Percentiles rank a stretch among this genome's conserved stretches.
These are phyloP conservation scores for Candida orba DNA, from an alignment of 805 yeast species.

Conservation along the genomic window DNA sequence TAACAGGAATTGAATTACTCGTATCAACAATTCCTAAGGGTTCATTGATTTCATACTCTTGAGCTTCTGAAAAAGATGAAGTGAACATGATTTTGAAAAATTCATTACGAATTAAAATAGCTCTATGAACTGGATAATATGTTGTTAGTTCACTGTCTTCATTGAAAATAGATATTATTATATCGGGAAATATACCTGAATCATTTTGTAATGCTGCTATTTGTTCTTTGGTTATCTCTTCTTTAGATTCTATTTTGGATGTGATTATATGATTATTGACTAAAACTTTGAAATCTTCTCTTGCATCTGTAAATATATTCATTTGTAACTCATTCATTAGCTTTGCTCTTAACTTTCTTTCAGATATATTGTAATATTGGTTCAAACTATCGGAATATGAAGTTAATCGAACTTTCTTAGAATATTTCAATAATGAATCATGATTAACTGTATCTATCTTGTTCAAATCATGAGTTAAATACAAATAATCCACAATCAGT, in stretches of 20 bases:
- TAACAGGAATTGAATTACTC: conserved; percentile 21
- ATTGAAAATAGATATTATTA: conserved; percentile 32
- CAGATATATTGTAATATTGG: conserved; percentile 21
- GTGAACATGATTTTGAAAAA: conserved; percentile 59
- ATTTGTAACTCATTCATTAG: conserved; percentile 25
- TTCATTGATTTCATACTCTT: conserved; percentile 10
- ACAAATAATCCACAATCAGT: conserved; percentile 26
- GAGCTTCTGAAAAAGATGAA: conserved; percentile 38
- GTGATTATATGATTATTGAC: conserved; percentile 16
- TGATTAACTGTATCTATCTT: conserved; percentile 27
- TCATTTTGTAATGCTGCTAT: conserved; percentile 10
- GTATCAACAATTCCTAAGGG: conserved; percentile 9
- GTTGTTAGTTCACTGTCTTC: conserved; percentile 20
- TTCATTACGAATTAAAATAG: conserved; percentile 53
- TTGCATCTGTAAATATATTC: conserved; percentile 15
- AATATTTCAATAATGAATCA: conserved; percentile 24
- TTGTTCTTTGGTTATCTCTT: conserved; percentile 4
- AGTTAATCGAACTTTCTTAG: conserved; percentile 27
- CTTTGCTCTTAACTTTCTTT: conserved; percentile 26
- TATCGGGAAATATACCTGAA: conserved; percentile 37
- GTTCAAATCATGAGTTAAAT: conserved; percentile 34
- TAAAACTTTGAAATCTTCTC: conserved; percentile 13
- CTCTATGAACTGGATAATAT: conserved; percentile 57
- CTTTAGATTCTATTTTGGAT: conserved; percentile 6
- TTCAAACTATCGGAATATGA: conserved; percentile 32